Percentiles rank a stretch among this genome's conserved stretches.
phyloP scores from a whole-genome alignment of 306 rosid species.

The Delonix regia region DNA sequence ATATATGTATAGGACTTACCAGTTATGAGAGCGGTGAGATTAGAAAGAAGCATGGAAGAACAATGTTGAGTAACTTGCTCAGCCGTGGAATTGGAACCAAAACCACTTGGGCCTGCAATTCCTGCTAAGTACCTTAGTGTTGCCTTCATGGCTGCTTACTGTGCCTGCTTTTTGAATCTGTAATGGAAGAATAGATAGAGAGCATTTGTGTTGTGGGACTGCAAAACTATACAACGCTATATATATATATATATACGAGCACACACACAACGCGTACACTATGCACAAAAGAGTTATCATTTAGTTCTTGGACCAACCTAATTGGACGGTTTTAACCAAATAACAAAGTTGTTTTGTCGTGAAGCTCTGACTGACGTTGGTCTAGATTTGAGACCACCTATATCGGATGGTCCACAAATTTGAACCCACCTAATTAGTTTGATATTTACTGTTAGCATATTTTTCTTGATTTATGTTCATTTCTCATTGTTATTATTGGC shows the following conservation, averaged over 20 bases:
- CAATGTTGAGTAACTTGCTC: conserved; percentile 72
- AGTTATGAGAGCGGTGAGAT: conserved; percentile 82
- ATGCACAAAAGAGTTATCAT: neutral
- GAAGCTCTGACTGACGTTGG: neutral
- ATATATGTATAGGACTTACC: conserved; percentile 47
- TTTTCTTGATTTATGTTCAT: conserved; percentile 18
- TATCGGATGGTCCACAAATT: conserved; percentile 43
- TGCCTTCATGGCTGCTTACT: conserved; percentile 66
- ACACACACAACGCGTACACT: neutral
- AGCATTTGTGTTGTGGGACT: conserved; percentile 25
- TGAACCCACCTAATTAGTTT: neutral
- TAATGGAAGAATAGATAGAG: conserved; percentile 9
- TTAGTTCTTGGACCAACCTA: conserved; percentile 35
- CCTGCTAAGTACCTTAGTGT: conserved; percentile 88
- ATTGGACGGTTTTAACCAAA: conserved; percentile 30
- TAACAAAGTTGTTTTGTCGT: neutral
- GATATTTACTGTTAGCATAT: neutral
- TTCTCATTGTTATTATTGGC: conserved; percentile 59
- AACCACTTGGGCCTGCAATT: conserved; percentile 96
- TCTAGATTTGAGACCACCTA: conserved; percentile 22
- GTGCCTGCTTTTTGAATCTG: conserved; percentile 38
- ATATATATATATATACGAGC: too few species aligned
- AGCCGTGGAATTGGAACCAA: conserved; percentile 93
- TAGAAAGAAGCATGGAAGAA: conserved; percentile 42
- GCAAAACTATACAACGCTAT: conserved; percentile 30